Evolutionary conservation across 1,284 basidiomycete genomes (phyloP), one percentile per base, ranked within the genome.

Genomic region (Garcileccinum viscosum): DNA sequence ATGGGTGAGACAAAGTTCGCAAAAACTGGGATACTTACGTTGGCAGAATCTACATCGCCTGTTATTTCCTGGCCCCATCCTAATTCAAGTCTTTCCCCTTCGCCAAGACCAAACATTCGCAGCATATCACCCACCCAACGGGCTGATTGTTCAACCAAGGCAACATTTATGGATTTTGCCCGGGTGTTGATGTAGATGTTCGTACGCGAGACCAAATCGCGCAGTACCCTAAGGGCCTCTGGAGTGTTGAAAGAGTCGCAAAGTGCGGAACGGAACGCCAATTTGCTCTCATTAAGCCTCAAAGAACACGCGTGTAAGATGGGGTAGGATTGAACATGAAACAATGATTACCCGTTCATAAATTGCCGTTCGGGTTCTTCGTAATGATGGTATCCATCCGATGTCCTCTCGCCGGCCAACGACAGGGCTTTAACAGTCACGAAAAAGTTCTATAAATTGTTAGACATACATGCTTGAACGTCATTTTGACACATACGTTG

Each of bases 181-280:
- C 86, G 87, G 38, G 85, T 76, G 69, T 89, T 92, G 72, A 99
- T 91, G 84, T 99, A 99, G 33, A 96, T 86, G 80, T 99, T 99
- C 22, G 94, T 91, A 65, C 90, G 88, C n/a, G 93, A 93, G 33
- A 99, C 90, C 37, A 99, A 84, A 70, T 97, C 93, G 17, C 95
- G 87, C 17, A 99, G 82, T 66, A 90, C 84, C 73, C 89, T 87
- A 59, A 99, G 83, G 0, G 96, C 97, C 19, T 85, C 86, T 1
- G 96, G 95, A 0, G 97, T 99, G 82, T 99, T 97, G 86, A 99
- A 98, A 1, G 96, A 98, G 81, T 99, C 97, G 82, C 95, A 98
- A 67, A 99, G 90, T 0, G 97, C 95, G n/a, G 84, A 85, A 65
- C 95, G 91, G 88, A 99, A 98, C 3, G 88, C 85, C 56, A 87